A percentile compares a stretch with the other conserved stretches of the same genome.
Conservation (phyloP, 2,329 filamentous ascomycete species). For the Aspergillus latus region DNA sequence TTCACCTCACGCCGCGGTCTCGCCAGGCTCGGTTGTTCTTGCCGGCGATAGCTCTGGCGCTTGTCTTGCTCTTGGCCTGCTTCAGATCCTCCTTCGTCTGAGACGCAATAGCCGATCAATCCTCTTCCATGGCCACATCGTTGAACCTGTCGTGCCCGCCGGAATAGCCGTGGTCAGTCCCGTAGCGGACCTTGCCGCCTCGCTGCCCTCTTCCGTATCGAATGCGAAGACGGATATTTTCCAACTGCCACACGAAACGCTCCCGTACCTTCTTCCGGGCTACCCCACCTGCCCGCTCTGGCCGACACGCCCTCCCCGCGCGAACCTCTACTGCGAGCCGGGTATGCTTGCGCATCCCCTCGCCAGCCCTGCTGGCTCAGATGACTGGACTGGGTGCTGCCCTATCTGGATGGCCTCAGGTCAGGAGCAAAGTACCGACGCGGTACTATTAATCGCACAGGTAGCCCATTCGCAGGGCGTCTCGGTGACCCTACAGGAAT, state of each 20-base stretch:
- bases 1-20: background rate
- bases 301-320: constrained; percentile 4
- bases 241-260: background rate
- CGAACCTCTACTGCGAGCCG: constrained; percentile 7
- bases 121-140: constrained; percentile 1
- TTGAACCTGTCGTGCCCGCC: background rate
- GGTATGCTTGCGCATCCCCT: constrained; percentile 4
- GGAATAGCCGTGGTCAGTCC: constrained; percentile 1
- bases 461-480: background rate
- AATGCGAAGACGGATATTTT: background rate
- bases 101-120: background rate
- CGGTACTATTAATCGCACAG: background rate
- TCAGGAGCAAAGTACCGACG: constrained; percentile 6
- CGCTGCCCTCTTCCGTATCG: constrained; percentile 2
- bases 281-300: constrained; percentile 3
- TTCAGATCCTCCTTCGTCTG: constrained; percentile 5
- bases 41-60: constrained; percentile 5
- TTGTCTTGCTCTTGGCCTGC: constrained; percentile 1
- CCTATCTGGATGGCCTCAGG: constrained; percentile 7
- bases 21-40: constrained; percentile 1
- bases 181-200: background rate
- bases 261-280: background rate
- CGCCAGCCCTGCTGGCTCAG: constrained; percentile 1
- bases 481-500: background rate
- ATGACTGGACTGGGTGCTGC: constrained; percentile 6